phyloP scores from a whole-genome alignment of 306 rosid species.

The Medicago arabica region DNA sequence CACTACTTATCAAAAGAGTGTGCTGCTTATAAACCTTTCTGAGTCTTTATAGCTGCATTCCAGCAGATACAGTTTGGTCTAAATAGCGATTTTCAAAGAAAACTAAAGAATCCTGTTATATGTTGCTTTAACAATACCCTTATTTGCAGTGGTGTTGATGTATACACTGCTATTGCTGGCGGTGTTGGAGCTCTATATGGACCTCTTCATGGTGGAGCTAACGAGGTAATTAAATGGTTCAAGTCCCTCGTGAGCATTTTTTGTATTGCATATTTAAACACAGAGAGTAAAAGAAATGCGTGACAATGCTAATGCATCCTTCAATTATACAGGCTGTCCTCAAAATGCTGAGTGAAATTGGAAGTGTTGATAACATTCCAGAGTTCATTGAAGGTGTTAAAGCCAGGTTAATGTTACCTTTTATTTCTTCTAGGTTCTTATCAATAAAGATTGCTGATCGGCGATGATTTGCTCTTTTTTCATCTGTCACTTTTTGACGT shows the following conservation, averaged over 20 bases:
- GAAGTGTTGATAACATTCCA: conserved; percentile 82
- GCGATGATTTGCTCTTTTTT: conserved; percentile 20
- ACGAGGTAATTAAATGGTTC: conserved; percentile 63
- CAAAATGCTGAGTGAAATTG: conserved; percentile 87
- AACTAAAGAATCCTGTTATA: conserved; percentile 22
- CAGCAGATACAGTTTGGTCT: not conserved
- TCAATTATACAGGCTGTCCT: conserved; percentile 71
- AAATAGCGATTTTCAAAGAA: not conserved
- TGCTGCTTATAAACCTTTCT: not conserved
- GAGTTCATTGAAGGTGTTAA: conserved; percentile 91
- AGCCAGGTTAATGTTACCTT: conserved; percentile 59
- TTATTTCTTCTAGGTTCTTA: not conserved
- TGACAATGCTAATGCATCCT: conserved; percentile 29
- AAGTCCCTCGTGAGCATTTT: conserved; percentile 3
- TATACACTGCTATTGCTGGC: conserved; percentile 87
- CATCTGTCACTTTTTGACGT: not conserved
- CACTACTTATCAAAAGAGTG: not conserved
- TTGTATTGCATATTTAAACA: not conserved
- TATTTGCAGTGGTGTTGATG: conserved; percentile 82
- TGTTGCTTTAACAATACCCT: conserved; percentile 25
- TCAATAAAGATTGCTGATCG: not conserved
- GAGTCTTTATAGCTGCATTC: conserved; percentile 5
- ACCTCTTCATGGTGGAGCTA: conserved; percentile 93
- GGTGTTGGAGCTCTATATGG: conserved; percentile 92
- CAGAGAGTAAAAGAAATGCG: not conserved